Conservation (phyloP, 192 early-diverging fungal species). For the Coemansia sp. region DNA sequence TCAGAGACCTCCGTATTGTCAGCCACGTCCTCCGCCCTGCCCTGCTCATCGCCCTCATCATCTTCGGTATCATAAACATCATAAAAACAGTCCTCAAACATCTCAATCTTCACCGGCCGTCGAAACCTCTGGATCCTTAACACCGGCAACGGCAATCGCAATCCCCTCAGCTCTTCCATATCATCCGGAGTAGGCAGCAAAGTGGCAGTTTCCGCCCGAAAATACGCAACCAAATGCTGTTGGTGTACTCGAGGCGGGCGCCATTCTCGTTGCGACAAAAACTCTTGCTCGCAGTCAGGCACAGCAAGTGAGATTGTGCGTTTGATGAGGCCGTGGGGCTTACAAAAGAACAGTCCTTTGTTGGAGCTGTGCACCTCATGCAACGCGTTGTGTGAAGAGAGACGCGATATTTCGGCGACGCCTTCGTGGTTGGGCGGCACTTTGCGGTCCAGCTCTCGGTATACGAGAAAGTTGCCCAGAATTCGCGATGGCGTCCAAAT, state of each 20-base stretch:
- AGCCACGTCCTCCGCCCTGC: no score
- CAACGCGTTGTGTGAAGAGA: neutral
- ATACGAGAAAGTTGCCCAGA: conserved; percentile 76
- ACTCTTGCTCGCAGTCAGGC: conserved; percentile 42
- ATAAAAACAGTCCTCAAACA: conserved; percentile 24
- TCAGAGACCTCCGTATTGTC: no score
- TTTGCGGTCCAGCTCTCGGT: conserved; percentile 69
- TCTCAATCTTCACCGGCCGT: conserved; percentile 26
- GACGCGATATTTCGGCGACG: conserved; percentile 18
- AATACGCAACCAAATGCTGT: conserved; percentile 46
- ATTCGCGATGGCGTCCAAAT: conserved; percentile 84
- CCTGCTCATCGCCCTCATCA: conserved; percentile 15
- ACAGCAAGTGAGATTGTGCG: conserved; percentile 77
- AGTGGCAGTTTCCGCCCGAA: conserved; percentile 21
- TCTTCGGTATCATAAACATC: conserved; percentile 30
- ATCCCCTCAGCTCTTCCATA: conserved; percentile 35
- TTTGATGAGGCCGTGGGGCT: conserved; percentile 68
- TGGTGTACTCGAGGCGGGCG: conserved; percentile 26
- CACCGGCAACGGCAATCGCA: conserved; percentile 30
- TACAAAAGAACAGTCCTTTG: conserved; percentile 52
- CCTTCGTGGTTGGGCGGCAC: conserved; percentile 55
- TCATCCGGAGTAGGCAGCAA: conserved; percentile 32
- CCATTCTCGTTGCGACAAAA: conserved; percentile 12
- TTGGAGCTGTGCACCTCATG: conserved; percentile 21
- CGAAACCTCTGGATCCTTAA: conserved; percentile 42